Evolutionary conservation across 2,329 filamentous ascomycete genomes (phyloP), one percentile per base, ranked within the genome.

Genomic region (Ascochyta fabae): DNA sequence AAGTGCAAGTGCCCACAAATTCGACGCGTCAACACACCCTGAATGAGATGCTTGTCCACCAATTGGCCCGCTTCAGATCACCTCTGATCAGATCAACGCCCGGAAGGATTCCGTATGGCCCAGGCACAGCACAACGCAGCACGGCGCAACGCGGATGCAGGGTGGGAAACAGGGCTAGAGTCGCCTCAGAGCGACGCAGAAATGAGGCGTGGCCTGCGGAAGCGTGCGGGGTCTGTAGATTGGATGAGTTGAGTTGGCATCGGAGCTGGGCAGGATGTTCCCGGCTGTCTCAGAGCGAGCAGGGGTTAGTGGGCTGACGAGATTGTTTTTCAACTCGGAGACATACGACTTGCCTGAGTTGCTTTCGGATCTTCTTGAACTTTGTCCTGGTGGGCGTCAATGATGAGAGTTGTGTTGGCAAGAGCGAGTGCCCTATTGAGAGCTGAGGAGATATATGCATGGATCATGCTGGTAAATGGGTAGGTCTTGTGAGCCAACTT

Each of bases 171-270:
- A 34, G 47, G 42, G 19, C 41, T 35, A 44, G 7, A 45, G 29
- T 31, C 23, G 31, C n/a, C 23, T 34, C 9, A 27, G 22, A 23
- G 36, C 9, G 31, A 24, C 8, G 27, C 38, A 27, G 31, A 43
- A 56, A 35, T 56, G 53, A 56, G 46, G 52, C 41, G 46, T 46
- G 35, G 27, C 19, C 15, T 10, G 24, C 52, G 36, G 46, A 46
- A 46, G 46, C 36, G 53, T 47, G 53, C 53, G 47, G 53, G 53
- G 53, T 56, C 33, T 29, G 26, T 47, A 34, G 47, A 47, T 27
- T 41, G n/a, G 22, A 27, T 47, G 42, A 42, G 35, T 33, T 56
- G 42, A 50, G 47, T 38, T 56, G 19, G 19, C 19, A 19, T 19
- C 19, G 19, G 53, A 47, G 5, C 36, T 43, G 22, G 42, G 42